phyloP scores from a whole-genome alignment of 176 grass and related monocot species.

The Lolium perenne region DNA sequence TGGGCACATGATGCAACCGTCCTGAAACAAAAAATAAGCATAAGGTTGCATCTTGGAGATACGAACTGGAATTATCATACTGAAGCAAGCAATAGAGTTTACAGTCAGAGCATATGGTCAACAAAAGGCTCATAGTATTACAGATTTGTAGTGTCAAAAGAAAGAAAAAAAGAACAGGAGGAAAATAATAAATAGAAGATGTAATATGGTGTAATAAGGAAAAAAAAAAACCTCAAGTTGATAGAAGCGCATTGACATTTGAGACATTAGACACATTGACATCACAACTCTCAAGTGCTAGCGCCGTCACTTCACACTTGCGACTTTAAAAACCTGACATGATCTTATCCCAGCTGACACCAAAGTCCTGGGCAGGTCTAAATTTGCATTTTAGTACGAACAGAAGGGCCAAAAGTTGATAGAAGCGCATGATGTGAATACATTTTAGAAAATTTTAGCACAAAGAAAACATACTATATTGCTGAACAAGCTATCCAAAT shows the following conservation, averaged over 20 bases:
- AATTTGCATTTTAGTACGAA: not conserved
- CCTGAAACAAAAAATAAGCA: slow-evolving; percentile 53
- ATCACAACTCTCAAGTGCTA: too few species aligned
- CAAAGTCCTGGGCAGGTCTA: not conserved
- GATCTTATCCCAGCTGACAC: not conserved
- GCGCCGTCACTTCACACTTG: too few species aligned
- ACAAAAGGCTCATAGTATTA: not conserved
- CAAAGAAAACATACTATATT: not conserved
- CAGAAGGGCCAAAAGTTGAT: not conserved
- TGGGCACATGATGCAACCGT: slow-evolving; percentile 92
- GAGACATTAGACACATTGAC: too few species aligned
- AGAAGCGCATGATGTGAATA: not conserved
- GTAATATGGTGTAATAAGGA: not conserved
- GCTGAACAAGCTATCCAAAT: not conserved
- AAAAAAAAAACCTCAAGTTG: too few species aligned
- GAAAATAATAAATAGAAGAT: not conserved
- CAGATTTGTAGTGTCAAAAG: not conserved
- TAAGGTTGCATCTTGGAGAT: slow-evolving; percentile 8
- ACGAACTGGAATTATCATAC: not conserved
- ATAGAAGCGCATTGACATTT: too few species aligned
- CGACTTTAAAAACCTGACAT: not conserved
- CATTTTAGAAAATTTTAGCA: not conserved
- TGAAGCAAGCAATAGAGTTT: not conserved
- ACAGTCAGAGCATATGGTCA: not conserved
- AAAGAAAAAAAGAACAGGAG: not conserved